Percentiles rank a stretch among this genome's conserved stretches.
phyloP scores from a whole-genome alignment of 305 asterid genomes.

The Fraxinus sp. region DNA sequence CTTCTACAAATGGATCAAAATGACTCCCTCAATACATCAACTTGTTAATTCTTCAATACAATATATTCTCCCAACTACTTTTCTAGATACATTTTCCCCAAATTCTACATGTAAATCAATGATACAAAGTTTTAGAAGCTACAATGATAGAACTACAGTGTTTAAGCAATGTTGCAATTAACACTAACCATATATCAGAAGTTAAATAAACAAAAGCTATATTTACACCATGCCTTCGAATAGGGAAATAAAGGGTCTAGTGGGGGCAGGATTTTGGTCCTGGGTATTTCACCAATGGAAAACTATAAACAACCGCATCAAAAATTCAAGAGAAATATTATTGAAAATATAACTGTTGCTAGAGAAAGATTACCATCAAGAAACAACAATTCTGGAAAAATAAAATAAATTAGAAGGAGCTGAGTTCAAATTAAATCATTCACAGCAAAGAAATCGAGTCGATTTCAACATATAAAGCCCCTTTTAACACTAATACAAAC shows the following conservation, averaged over 20 bases:
- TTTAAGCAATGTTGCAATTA: not conserved
- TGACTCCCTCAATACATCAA: not conserved
- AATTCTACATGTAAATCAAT: not conserved
- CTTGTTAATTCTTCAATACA: not conserved
- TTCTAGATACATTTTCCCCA: not conserved
- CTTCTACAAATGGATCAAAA: not conserved
- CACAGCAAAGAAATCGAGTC: too few relatives aligned
- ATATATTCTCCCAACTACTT: not conserved
- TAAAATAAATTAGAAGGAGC: too few relatives aligned
- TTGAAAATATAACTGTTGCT: too few relatives aligned
- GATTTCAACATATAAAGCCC: too few relatives aligned
- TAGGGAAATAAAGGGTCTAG: not conserved
- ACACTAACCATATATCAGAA: not conserved
- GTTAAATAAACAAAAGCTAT: not conserved
- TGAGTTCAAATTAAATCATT: too few relatives aligned
- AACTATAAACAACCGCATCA: too few relatives aligned
- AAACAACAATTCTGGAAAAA: too few relatives aligned
- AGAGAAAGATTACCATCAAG: too few relatives aligned
- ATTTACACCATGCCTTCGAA: not conserved
- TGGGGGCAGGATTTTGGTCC: too few relatives aligned
- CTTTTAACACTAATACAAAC: too few relatives aligned
- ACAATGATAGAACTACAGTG: not conserved
- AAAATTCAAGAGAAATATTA: too few relatives aligned
- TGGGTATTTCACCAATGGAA: too few relatives aligned
- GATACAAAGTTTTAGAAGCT: not conserved